Evolutionary conservation across 2,329 filamentous ascomycete species (phyloP).

Genomic region (Calonectria multiphialidica): DNA sequence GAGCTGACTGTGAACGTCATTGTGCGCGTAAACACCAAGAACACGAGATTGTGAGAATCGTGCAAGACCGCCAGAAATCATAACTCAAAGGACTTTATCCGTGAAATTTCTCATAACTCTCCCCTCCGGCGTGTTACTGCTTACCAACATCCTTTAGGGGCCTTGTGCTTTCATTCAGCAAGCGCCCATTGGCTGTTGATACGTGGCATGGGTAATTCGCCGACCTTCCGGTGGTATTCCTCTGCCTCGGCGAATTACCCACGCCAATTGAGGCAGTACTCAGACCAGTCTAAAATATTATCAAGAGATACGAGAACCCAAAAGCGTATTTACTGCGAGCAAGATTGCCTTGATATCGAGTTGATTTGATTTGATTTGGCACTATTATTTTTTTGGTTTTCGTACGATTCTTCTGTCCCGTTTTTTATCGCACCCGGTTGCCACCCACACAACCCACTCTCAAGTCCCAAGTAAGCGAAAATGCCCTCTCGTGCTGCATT

Average conservation of each 20-base stretch:
- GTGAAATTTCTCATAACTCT: not conserved
- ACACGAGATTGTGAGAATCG: not conserved
- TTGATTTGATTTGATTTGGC: not conserved
- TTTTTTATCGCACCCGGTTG: not conserved
- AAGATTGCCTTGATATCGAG: not conserved
- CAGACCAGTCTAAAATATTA: not conserved
- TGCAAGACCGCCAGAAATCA: not conserved
- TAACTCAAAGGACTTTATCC: not conserved
- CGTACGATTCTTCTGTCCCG: not conserved
- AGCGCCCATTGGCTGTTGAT: not conserved
- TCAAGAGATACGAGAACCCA: not conserved
- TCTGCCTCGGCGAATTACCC: not conserved
- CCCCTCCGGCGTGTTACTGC: not conserved
- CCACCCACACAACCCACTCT: not conserved
- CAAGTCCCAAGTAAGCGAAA: not conserved
- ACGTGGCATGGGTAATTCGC: not conserved
- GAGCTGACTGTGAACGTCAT: not conserved
- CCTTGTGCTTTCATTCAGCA: not conserved
- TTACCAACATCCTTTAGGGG: not conserved
- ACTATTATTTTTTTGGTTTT: too few relatives aligned
- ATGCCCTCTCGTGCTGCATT: slow-evolving; percentile 10
- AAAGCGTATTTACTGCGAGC: not conserved
- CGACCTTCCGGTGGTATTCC: not conserved
- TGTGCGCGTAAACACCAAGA: not conserved
- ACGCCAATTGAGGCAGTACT: not conserved